Conservation (phyloP, 2,329 filamentous ascomycete genomes). For the Aphanoascus verrucosus region DNA sequence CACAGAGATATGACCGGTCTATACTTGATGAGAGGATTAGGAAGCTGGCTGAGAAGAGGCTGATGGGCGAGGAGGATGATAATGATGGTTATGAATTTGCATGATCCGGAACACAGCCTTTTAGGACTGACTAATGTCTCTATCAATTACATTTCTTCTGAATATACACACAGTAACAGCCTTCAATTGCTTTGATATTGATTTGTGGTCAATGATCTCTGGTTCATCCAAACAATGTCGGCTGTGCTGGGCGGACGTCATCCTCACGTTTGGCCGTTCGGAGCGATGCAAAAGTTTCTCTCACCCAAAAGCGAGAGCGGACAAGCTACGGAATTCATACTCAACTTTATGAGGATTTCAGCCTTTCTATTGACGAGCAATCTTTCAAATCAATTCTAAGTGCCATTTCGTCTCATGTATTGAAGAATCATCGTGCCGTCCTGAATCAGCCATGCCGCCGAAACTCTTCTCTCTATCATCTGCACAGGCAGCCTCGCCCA, state of each 20-base stretch:
- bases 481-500: background rate
- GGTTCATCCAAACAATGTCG: background rate
- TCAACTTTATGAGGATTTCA: background rate
- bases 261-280: background rate
- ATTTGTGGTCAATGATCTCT: background rate
- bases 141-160: background rate
- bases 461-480: background rate
- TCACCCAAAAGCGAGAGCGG: background rate
- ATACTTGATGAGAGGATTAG: conserved; percentile 84
- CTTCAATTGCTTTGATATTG: background rate
- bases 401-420: background rate
- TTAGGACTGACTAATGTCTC: background rate
- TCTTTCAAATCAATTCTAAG: background rate
- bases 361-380: background rate
- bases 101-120: background rate
- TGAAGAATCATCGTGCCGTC: background rate
- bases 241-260: conserved; percentile 6
- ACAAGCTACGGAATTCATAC: background rate
- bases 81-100: conserved; percentile 29
- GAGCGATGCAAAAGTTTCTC: background rate
- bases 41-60: conserved; percentile 63
- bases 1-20: conserved; percentile 67
- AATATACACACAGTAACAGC: background rate
- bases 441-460: background rate
- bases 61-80: conserved; percentile 51